A percentile compares a stretch with the other conserved stretches of the same genome.
Evolutionary conservation across 2,329 filamentous ascomycete species (phyloP).

Genomic region (Botrytis sinoallii): DNA sequence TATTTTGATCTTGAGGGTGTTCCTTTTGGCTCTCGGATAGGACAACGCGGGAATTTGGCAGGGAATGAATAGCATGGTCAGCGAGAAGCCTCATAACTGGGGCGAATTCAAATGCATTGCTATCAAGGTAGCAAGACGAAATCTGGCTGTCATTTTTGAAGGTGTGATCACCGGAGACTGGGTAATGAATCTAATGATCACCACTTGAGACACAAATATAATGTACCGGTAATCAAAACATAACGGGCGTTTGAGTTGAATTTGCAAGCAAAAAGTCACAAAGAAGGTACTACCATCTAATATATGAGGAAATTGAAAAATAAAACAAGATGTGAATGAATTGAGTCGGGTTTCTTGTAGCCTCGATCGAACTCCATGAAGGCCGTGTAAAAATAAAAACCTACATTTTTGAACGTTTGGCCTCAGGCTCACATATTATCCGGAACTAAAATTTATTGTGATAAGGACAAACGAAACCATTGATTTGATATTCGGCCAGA

Average conservation of each 20-base stretch:
- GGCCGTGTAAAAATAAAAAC: neutral
- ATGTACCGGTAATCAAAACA: neutral
- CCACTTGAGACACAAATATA: slow-evolving; percentile 1
- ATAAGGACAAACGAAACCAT: slow-evolving; percentile 8
- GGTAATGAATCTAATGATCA: neutral
- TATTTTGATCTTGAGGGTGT: neutral
- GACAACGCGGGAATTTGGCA: neutral
- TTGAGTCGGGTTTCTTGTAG: neutral
- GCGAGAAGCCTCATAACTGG: neutral
- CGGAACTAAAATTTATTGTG: slow-evolving; percentile 6
- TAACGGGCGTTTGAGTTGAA: neutral
- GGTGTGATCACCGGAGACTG: neutral
- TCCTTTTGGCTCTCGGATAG: neutral
- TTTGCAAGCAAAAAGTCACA: neutral
- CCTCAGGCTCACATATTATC: slow-evolving; percentile 1
- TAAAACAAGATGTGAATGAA: neutral
- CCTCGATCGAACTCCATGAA: neutral
- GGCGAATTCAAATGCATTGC: neutral
- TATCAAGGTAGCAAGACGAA: neutral
- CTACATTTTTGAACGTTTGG: neutral
- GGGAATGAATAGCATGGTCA: neutral
- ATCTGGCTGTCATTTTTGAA: neutral
- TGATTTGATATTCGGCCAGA: neutral
- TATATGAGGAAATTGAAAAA: neutral
- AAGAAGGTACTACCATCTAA: neutral